Conservation (phyloP, 805 yeast species). For the Maudiozyma barnettii region DNA sequence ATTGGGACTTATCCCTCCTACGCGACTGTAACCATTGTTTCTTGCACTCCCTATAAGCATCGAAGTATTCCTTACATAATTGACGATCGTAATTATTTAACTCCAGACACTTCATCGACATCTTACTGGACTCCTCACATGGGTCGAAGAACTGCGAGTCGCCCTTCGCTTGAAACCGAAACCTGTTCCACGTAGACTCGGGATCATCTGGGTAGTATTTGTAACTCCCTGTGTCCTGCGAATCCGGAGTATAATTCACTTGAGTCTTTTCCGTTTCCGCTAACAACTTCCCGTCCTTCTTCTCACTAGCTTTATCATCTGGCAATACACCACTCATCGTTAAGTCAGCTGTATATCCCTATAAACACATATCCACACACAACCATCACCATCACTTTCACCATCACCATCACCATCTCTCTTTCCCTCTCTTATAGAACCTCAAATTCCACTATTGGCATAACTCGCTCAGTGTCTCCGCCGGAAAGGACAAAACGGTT, state of each 20-base stretch:
- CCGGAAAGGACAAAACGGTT: too few relatives aligned
- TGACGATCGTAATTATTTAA: conserved; percentile 62
- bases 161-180: conserved; percentile 60
- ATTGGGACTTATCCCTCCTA: conserved; percentile 26
- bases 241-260: conserved; percentile 6
- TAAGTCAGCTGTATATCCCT: neutral
- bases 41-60: conserved; percentile 88
- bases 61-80: conserved; percentile 71
- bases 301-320: neutral
- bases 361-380: neutral
- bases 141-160: conserved; percentile 88
- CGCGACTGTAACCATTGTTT: conserved; percentile 53
- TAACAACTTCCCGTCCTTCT: neutral
- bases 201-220: conserved; percentile 73
- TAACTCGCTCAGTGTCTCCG: too few relatives aligned
- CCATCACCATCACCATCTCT: neutral
- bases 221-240: conserved; percentile 12
- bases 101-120: conserved; percentile 79
- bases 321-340: neutral
- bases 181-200: conserved; percentile 55
- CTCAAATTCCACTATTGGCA: too few relatives aligned
- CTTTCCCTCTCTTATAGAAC: too few relatives aligned
- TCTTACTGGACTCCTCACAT: conserved; percentile 78
- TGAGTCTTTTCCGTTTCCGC: conserved; percentile 2
- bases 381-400: too few relatives aligned